Base-by-base conservation (phyloP, 495 filamentous ascomycete species). In the Durotheca rogersii region DNA sequence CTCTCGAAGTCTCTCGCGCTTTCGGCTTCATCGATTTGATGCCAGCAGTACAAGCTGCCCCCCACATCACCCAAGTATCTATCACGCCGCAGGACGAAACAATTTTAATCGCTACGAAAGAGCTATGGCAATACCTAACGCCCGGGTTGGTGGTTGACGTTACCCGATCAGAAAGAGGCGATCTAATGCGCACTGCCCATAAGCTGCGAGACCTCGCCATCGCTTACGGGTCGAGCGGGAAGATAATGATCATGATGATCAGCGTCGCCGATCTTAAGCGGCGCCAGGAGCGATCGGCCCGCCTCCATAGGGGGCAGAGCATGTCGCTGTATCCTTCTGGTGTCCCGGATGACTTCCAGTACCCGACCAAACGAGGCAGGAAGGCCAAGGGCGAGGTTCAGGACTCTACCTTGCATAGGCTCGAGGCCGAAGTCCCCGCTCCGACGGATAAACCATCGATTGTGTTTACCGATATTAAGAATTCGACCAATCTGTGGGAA, bases 381-480 rank as follows among this genome's bases (percentile, higher is more conserved):
- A 85, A 86, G 65, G 68, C 74, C 51, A 80, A 77, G 65, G 79
- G 79, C 34, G 89, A 92, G 49, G 78, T 62, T 78, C 86, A 61
- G 76, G 90, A 96, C 64, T 95, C 90, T 27, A 84, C 84, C 29
- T 75, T 96, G 19, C 82, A 83, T 32, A 81, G 94, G 17, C 86
- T 97, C 34, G 88, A 94, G 49, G 80, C 82, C 29, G 90, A 93
- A 66, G 89, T 97, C 21, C 87, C 90, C 56, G 88, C 93, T 17
- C 93, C 93, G 1, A 86, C 81, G 3, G 92, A 93, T 11, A 86
- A 95, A 49, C 78, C 96, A 52, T 86, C 88, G 31, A 89, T 99
- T 60, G 89, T 96, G 33, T 99, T 99, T 67, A 99, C 93, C 0
- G 93, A 99, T 74, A 99, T 99, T 78, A 99, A 99, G 69, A 95